Evolutionary conservation across 2,329 filamentous ascomycete species (phyloP), one percentile per base, ranked within the genome.

Genomic region (Fonsecaea multimorphosa): DNA sequence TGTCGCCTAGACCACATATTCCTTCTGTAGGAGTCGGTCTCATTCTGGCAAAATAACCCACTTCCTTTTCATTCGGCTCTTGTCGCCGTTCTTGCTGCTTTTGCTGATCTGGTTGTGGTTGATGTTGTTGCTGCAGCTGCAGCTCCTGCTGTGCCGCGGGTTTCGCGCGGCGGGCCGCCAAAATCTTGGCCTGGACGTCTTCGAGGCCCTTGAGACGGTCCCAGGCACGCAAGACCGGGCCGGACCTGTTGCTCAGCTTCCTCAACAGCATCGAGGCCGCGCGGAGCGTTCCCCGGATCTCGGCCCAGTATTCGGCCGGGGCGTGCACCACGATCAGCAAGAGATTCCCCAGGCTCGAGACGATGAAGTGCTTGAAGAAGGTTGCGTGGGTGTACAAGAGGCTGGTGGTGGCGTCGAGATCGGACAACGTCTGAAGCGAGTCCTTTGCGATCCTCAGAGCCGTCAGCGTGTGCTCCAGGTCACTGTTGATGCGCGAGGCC

Each of bases 321-420:
- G 60, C 60, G 24, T 63, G 51, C 22, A 63, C 60, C 11, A 49
- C 51, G 27, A 63, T 44, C 14, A 63, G 52, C 14, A 56, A 40
- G 12, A 63, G 60, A 27, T 63, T 63, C 2, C 60, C 60, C 27
- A 63, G 38, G 16, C 34, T 46, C 24, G 51, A 56, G 52, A 63
- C 51, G 38, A 63, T 56, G 36, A 63, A 63, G 32, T 63, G 60
- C 27, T 63, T 63, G 53, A 63, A 63, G 61, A 63, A 63, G 6
- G 53, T 51, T 7, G 61, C 53, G 27, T 63, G 61, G 6, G 38
- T 58, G 7, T 38, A 7, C 19, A 63, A 38, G 9, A 63, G 40
- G 24, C 22, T 22, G 9, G 61, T 63, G 14, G 52, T 16, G 16
- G 34, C 38, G 24, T 63, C 61, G 1, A 63, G 36, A 3, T 63